phyloP scores from a whole-genome alignment of 2,329 filamentous ascomycete genomes.

The Fusarium nanum region DNA sequence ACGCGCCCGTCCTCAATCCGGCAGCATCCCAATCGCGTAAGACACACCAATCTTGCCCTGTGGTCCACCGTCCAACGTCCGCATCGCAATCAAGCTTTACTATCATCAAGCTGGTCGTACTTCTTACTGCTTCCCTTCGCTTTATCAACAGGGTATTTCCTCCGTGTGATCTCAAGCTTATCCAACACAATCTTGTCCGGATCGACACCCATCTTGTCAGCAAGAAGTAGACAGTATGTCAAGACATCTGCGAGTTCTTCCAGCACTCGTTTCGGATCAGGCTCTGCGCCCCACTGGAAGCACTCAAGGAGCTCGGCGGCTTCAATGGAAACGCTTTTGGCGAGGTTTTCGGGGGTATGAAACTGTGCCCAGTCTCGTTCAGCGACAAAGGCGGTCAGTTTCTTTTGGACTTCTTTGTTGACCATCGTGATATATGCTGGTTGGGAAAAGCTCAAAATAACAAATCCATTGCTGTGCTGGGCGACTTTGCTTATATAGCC shows the following conservation, averaged over 20 bases:
- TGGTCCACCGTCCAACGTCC: neutral
- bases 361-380: slow-evolving; percentile 4
- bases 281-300: neutral
- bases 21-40: too few relatives aligned
- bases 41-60: too few relatives aligned
- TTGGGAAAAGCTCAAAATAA: neutral
- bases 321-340: neutral
- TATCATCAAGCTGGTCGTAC: neutral
- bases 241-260: neutral
- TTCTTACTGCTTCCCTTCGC: neutral
- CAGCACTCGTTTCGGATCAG: neutral
- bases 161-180: neutral
- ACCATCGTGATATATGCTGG: accelerated
- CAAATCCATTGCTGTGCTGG: accelerated
- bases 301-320: neutral
- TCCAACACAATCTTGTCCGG: neutral
- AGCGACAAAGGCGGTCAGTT: neutral
- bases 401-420: neutral
- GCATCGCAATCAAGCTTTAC: neutral
- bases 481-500: neutral
- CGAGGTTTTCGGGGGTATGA: neutral
- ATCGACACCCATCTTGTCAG: neutral
- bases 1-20: neutral
- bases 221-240: neutral
- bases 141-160: neutral